Conservation (phyloP, 129 eudicot species). For the Artemisia tridentata region DNA sequence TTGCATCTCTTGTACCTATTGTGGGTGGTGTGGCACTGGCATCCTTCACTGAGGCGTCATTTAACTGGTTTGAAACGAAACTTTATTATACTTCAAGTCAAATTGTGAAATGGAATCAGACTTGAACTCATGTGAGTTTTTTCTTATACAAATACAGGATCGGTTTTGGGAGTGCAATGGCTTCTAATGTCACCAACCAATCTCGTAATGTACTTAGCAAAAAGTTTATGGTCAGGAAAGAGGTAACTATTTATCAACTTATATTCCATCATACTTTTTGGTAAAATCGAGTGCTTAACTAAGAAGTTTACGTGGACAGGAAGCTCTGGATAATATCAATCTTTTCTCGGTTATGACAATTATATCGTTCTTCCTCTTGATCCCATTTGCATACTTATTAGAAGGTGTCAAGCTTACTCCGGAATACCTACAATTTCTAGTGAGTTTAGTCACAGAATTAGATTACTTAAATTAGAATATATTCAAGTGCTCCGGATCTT, state of each 20-base stretch:
- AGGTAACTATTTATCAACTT: constrained; percentile 36
- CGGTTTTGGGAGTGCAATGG: constrained; percentile 95
- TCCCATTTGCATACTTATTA: constrained; percentile 53
- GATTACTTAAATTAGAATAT: background rate
- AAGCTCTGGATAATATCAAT: constrained; percentile 81
- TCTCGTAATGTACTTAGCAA: constrained; percentile 92
- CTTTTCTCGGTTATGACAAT: constrained; percentile 76
- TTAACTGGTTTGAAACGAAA: constrained; percentile 61
- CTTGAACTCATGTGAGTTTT: background rate
- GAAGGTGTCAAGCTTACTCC: constrained; percentile 87
- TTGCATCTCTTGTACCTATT: constrained; percentile 79
- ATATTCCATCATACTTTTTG: background rate
- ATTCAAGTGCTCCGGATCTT: constrained; percentile 4
- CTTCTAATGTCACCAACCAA: constrained; percentile 88
- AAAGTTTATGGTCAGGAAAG: constrained; percentile 68
- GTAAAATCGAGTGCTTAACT: background rate
- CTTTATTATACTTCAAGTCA: background rate
- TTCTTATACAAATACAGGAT: constrained; percentile 56
- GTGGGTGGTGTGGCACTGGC: constrained; percentile 96
- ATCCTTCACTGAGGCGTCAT: constrained; percentile 82
- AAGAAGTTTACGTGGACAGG: constrained; percentile 44
- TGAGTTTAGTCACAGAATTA: constrained; percentile 38
- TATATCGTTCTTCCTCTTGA: constrained; percentile 52
- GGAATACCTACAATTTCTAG: constrained; percentile 61
- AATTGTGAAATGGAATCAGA: constrained; percentile 2